A percentile compares a stretch with the other conserved stretches of the same genome.
Evolutionary conservation across 306 rosid species (phyloP).

Genomic region (Sphenostylis stenocarpa): DNA sequence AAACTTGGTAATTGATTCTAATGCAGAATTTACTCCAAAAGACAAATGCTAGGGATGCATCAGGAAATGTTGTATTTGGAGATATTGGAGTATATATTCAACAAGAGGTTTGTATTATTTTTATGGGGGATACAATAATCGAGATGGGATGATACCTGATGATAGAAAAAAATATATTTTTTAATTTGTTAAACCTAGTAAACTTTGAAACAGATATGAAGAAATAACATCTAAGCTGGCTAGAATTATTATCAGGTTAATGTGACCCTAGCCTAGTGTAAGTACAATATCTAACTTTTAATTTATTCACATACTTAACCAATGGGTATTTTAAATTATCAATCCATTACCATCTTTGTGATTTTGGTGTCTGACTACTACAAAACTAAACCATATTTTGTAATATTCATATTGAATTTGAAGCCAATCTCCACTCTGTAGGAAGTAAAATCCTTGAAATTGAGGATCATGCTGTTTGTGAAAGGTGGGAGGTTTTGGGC

Average conservation of each 20-base stretch:
- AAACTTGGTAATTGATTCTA: constrained; percentile 21
- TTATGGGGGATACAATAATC: constrained; percentile 1
- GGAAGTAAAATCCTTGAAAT: constrained; percentile 5
- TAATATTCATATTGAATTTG: neutral
- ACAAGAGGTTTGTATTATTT: constrained; percentile 78
- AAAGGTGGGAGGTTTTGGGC: neutral
- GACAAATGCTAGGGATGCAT: constrained; percentile 93
- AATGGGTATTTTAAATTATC: neutral
- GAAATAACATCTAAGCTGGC: constrained; percentile 5
- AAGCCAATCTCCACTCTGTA: neutral
- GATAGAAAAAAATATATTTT: neutral
- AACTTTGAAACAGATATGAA: neutral
- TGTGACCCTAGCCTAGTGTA: neutral
- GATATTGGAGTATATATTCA: constrained; percentile 93
- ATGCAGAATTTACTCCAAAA: constrained; percentile 83
- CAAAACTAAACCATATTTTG: constrained; percentile 1
- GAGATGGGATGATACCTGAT: neutral
- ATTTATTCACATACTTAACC: neutral
- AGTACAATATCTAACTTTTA: constrained; percentile 8
- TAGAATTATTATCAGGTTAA: neutral
- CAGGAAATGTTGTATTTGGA: constrained; percentile 81
- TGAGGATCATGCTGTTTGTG: neutral
- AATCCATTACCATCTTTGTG: neutral
- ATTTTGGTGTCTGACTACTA: neutral
- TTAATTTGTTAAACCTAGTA: neutral